phyloP scores from a whole-genome alignment of 202 grass and related monocot genomes.

The Setaria italica region DNA sequence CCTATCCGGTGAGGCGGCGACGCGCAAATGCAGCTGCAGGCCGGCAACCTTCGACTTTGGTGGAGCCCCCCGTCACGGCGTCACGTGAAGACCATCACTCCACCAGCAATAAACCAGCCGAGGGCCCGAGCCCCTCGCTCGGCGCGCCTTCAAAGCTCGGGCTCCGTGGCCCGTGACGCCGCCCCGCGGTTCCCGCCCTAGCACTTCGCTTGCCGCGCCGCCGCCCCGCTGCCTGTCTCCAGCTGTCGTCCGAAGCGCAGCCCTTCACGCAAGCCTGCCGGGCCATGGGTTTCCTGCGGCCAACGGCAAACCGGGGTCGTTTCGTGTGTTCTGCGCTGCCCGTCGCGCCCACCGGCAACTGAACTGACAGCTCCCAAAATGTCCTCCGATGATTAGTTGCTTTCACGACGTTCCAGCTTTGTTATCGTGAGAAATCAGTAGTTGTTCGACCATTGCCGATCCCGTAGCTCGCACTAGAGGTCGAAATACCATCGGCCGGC shows the following conservation, averaged over 20 bases:
- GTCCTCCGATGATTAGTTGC: not conserved
- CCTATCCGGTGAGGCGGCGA: not conserved
- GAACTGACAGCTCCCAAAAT: too few relatives aligned
- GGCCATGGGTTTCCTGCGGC: not conserved
- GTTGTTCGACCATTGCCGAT: too few relatives aligned
- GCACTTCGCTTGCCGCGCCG: not conserved
- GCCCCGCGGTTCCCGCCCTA: constrained; percentile 26
- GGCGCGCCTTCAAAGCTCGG: constrained; percentile 14
- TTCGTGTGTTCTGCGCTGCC: not conserved
- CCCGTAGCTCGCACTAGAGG: too few relatives aligned
- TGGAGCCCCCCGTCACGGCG: too few relatives aligned
- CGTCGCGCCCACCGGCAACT: not conserved
- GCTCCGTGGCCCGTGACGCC: constrained; percentile 20
- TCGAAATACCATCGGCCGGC: too few relatives aligned
- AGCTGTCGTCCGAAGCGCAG: not conserved
- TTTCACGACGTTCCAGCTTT: too few relatives aligned
- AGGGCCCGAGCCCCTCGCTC: not conserved
- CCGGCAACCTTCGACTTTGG: not conserved
- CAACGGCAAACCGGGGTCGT: not conserved
- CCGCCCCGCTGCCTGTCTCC: not conserved
- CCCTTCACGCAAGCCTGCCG: not conserved
- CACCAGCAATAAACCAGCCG: too few relatives aligned
- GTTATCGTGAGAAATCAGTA: too few relatives aligned
- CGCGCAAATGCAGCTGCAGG: not conserved
- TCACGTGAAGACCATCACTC: not conserved